Base-by-base conservation (phyloP, 2,329 filamentous ascomycete species). In the Aspergillus sp. region DNA sequence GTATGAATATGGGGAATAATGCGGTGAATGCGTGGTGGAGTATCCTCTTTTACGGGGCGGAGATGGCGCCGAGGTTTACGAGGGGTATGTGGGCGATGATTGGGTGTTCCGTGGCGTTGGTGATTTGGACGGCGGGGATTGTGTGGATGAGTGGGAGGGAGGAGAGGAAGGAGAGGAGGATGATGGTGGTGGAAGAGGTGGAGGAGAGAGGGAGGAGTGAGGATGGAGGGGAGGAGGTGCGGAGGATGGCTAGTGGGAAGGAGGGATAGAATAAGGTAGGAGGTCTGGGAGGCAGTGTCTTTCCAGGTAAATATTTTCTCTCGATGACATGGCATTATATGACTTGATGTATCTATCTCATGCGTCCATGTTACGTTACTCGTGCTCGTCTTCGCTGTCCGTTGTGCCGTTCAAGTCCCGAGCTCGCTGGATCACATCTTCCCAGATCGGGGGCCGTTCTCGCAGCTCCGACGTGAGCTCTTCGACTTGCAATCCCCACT, bases 1-100 rank as follows among this genome's bases (percentile, higher is more conserved):
- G 85, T 12, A 91, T 91, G 89, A 91, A 90, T 60, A 75, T 87
- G 65, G 85, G 85, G 1, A 89, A 81, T 67, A 89, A 88, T 67
- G 85, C 86, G 0, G 79, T 91, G 6, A 90, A 91, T 66, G 85
- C 87, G 0, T 91, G 87, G 87, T 91, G 89, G 89, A 85, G 82
- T 60, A 85, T 91, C 46, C 65, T 91, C 0, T 91, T 91, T 63
- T 91, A 90, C 66, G 84, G 85, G 0, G 88, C 87, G 1, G 81
- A 83, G 2, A 83, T 85, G 71, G 89, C 88, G 3, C 89, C 88
- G 0, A 84, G 83, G 77, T 90, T 90, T 61, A 85, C 73, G 45
- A 84, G 85, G 71, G 79, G 83, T 76, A 61, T 58, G 53, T 56
- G 56, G 53, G 64, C 65, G 49, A 69, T 68, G 65, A 64, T 70